Evolutionary conservation across 2,329 filamentous ascomycete species (phyloP).

Genomic region (Fusarium buharicum): DNA sequence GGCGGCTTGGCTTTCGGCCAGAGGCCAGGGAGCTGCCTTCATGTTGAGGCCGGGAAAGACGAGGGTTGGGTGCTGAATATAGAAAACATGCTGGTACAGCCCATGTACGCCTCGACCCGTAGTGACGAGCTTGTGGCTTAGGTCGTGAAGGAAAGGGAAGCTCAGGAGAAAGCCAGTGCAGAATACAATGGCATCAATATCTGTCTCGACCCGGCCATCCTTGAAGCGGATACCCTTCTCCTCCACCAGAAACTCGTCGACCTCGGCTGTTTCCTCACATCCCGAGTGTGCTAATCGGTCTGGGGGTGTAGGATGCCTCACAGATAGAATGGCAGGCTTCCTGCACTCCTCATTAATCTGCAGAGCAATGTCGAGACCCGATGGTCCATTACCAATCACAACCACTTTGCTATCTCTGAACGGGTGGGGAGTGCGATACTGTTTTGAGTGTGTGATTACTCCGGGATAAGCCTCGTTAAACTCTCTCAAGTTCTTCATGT

Average conservation of each 20-base stretch:
- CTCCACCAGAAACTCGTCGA: conserved; percentile 65
- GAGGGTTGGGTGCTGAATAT: conserved; percentile 78
- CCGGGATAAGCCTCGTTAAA: conserved; percentile 70
- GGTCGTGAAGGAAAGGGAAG: conserved; percentile 73
- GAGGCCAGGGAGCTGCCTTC: conserved; percentile 87
- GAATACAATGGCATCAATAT: conserved; percentile 82
- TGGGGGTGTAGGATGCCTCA: conserved; percentile 60
- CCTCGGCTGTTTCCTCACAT: conserved; percentile 65
- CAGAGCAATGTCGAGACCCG: conserved; percentile 81
- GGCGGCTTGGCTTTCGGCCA: conserved; percentile 82
- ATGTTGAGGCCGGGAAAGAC: conserved; percentile 80
- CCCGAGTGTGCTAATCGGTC: conserved; percentile 58
- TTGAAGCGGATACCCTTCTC: conserved; percentile 72
- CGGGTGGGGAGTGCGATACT: conserved; percentile 73
- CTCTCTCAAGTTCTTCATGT: conserved; percentile 65
- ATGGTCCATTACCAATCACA: conserved; percentile 85
- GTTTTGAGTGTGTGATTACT: conserved; percentile 79
- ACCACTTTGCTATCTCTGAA: conserved; percentile 79
- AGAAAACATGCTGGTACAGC: conserved; percentile 83
- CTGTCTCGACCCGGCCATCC: conserved; percentile 70
- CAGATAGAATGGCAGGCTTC: conserved; percentile 73
- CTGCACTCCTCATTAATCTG: conserved; percentile 75
- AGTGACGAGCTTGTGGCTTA: conserved; percentile 66
- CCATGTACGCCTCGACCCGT: conserved; percentile 76
- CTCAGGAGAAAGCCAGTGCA: conserved; percentile 91